Percentiles rank a stretch among this genome's conserved stretches.
phyloP scores from a whole-genome alignment of 176 grass and related monocot species.

The Alloteropsis semialata region DNA sequence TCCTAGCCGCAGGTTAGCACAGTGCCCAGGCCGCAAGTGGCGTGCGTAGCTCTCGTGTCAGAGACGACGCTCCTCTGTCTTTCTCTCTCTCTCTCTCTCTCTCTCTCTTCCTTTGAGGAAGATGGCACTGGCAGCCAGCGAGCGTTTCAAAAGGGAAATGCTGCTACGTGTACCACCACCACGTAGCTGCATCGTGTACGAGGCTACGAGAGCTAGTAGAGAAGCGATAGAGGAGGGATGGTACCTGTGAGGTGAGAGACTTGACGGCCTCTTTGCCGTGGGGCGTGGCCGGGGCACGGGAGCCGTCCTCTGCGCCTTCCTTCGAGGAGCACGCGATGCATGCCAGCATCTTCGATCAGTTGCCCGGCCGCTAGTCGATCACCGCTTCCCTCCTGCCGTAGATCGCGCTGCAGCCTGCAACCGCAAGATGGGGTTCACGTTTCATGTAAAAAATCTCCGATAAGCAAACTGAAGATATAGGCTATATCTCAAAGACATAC shows the following conservation, averaged over 20 bases:
- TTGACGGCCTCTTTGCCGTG: slow-evolving; percentile 61
- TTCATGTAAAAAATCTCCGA: background rate
- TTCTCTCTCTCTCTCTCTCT: background rate
- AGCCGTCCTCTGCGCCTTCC: slow-evolving; percentile 72
- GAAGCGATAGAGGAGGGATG: background rate
- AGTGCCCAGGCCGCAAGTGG: background rate
- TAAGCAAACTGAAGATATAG: background rate
- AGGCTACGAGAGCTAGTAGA: background rate
- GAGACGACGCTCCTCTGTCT: slow-evolving; percentile 3
- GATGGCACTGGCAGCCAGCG: background rate
- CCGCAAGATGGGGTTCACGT: background rate
- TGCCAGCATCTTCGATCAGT: slow-evolving; percentile 61
- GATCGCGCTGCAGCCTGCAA: background rate
- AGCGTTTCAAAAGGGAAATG: slow-evolving; percentile 6
- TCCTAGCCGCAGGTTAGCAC: slow-evolving; percentile 15
- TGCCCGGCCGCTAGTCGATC: background rate
- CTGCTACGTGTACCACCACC: no score
- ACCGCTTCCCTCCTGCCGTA: background rate
- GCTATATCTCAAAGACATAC: no score
- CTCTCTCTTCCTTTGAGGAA: background rate
- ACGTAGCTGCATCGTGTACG: background rate
- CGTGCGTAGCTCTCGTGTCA: background rate
- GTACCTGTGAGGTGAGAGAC: slow-evolving; percentile 92
- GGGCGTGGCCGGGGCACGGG: slow-evolving; percentile 58
- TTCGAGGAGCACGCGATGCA: slow-evolving; percentile 91